phyloP scores from a whole-genome alignment of 768 basidiomycete species.

The Psilocybe cyanescens region DNA sequence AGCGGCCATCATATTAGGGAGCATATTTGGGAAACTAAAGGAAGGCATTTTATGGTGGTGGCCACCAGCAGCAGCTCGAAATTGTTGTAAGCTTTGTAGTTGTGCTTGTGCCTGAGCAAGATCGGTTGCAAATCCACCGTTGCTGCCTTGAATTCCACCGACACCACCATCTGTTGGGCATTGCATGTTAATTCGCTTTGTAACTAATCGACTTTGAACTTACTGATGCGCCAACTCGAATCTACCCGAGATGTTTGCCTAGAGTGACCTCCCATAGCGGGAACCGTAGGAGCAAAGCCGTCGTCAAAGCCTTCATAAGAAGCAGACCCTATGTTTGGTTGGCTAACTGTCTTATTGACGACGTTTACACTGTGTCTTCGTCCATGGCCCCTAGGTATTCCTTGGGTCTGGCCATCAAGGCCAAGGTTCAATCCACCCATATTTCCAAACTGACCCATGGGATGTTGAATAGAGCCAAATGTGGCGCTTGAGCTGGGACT shows the following conservation, averaged over 20 bases:
- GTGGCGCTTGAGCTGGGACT: conserved; percentile 46
- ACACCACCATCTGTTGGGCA: conserved; percentile 69
- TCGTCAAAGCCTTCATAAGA: conserved; percentile 79
- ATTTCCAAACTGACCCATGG: conserved; percentile 72
- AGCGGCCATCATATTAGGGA: conserved; percentile 96
- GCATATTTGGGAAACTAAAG: conserved; percentile 97
- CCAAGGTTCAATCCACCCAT: conserved; percentile 55
- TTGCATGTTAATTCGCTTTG: conserved; percentile 13
- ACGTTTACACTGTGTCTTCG: conserved; percentile 92
- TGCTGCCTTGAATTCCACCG: conserved; percentile 64
- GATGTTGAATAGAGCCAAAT: conserved; percentile 52
- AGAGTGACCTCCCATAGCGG: conserved; percentile 66
- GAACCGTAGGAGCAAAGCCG: conserved; percentile 66
- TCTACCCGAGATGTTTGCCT: conserved; percentile 77
- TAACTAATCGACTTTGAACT: conserved; percentile 33
- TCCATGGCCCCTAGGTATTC: conserved; percentile 82
- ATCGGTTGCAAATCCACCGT: conserved; percentile 69
- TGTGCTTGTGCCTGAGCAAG: conserved; percentile 98
- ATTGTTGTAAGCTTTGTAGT: conserved; percentile 93
- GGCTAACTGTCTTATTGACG: conserved; percentile 70
- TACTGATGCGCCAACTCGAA: conserved; percentile 90
- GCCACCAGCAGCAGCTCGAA: conserved; percentile 92
- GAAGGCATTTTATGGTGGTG: conserved; percentile 98
- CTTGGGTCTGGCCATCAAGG: conserved; percentile 66
- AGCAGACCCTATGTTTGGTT: conserved; percentile 46